Percentiles rank a stretch among this genome's conserved stretches.
phyloP scores from a whole-genome alignment of 2,329 filamentous ascomycete species.

The Aureobasidium leucospermi region DNA sequence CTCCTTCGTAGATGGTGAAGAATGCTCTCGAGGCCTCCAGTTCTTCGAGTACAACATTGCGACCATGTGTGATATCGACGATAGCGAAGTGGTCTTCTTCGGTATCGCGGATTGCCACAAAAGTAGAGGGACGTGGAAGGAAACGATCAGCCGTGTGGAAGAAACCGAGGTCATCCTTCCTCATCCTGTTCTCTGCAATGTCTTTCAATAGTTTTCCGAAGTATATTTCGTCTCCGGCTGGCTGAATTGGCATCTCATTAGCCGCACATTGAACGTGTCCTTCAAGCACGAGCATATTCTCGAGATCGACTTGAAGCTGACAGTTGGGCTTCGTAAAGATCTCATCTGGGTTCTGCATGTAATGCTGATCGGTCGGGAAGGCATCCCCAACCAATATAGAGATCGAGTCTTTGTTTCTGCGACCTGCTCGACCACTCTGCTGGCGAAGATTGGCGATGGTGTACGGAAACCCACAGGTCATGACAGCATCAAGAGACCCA shows the following conservation, averaged over 20 bases:
- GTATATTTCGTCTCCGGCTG: constrained; percentile 65
- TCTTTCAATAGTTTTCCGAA: constrained; percentile 68
- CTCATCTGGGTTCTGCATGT: constrained; percentile 93
- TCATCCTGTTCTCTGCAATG: constrained; percentile 66
- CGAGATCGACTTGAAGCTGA: constrained; percentile 82
- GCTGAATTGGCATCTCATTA: constrained; percentile 85
- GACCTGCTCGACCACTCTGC: constrained; percentile 86
- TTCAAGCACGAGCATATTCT: constrained; percentile 84
- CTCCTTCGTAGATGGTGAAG: constrained; percentile 93
- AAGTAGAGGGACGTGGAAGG: constrained; percentile 72
- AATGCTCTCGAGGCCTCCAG: constrained; percentile 92
- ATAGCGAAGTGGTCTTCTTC: constrained; percentile 92
- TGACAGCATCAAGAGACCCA: constrained; percentile 83
- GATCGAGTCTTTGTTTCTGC: constrained; percentile 86
- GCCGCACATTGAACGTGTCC: constrained; percentile 94
- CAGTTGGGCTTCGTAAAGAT: constrained; percentile 88
- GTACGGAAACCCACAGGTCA: constrained; percentile 92
- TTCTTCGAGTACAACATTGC: constrained; percentile 84
- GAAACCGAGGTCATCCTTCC: constrained; percentile 68
- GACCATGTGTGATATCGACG: constrained; percentile 74
- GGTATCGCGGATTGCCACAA: constrained; percentile 81
- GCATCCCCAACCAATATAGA: constrained; percentile 83
- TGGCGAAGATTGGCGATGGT: constrained; percentile 91
- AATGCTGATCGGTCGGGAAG: constrained; percentile 88
- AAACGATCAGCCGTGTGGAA: constrained; percentile 88